Conservation (phyloP, 306 rosid species). For the Cicer judaicum region DNA sequence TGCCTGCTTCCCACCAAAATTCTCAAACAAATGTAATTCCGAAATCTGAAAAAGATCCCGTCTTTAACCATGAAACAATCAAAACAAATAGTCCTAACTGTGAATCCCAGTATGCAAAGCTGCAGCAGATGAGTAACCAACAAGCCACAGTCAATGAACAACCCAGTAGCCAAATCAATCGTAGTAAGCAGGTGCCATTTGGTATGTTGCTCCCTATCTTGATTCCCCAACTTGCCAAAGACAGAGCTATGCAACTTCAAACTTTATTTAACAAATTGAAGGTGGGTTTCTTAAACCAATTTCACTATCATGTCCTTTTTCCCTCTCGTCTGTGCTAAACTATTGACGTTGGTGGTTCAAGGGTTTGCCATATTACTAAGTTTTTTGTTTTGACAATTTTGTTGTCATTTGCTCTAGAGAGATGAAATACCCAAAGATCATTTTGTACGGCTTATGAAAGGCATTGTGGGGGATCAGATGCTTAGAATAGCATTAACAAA, state of each 20-base stretch:
- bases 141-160: slow-evolving; percentile 71
- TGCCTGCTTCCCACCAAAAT: slow-evolving; percentile 58
- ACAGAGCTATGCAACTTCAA: slow-evolving; percentile 82
- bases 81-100: slow-evolving; percentile 55
- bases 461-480: slow-evolving; percentile 90
- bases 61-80: slow-evolving; percentile 54
- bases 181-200: slow-evolving; percentile 81
- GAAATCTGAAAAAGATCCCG: slow-evolving; percentile 58
- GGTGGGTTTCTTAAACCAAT: slow-evolving; percentile 53
- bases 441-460: slow-evolving; percentile 77
- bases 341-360: background rate
- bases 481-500: slow-evolving; percentile 73
- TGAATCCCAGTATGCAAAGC: slow-evolving; percentile 79
- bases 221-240: slow-evolving; percentile 83
- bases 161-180: slow-evolving; percentile 62
- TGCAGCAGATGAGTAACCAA: slow-evolving; percentile 95
- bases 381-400: slow-evolving; percentile 40
- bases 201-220: slow-evolving; percentile 75
- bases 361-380: slow-evolving; percentile 40
- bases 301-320: slow-evolving; percentile 16
- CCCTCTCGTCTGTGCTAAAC: background rate
- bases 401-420: slow-evolving; percentile 56
- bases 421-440: slow-evolving; percentile 84
- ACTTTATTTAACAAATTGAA: slow-evolving; percentile 72
- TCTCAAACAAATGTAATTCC: slow-evolving; percentile 58